Evolutionary conservation across 306 rosid genomes (phyloP).

Genomic region (Fragaria iinumae): DNA sequence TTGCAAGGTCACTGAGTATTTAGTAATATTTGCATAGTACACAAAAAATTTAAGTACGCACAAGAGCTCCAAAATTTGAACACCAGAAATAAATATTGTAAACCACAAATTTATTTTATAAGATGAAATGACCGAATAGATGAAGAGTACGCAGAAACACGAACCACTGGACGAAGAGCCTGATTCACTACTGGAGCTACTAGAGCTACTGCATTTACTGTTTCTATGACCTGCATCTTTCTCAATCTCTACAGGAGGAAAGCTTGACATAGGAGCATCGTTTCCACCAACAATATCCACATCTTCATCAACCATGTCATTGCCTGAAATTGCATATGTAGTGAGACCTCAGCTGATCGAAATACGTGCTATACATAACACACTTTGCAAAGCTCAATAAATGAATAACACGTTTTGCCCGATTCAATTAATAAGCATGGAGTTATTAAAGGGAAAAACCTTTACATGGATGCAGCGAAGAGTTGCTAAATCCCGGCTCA

Average conservation of each 20-base stretch:
- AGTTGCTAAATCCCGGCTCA: constrained; percentile 77
- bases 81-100: constrained; percentile 7
- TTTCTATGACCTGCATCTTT: constrained; percentile 58
- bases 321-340: constrained; percentile 47
- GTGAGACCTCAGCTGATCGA: background rate
- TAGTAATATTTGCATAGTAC: background rate
- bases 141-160: constrained; percentile 41
- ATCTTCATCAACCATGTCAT: constrained; percentile 75
- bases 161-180: constrained; percentile 94
- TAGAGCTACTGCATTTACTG: constrained; percentile 71
- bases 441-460: constrained; percentile 39
- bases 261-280: constrained; percentile 77
- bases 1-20: background rate
- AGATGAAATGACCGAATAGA: background rate
- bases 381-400: background rate
- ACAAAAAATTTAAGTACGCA: background rate
- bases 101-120: background rate
- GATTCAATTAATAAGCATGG: background rate
- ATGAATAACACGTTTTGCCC: background rate
- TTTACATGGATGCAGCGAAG: constrained; percentile 66
- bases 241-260: constrained; percentile 76
- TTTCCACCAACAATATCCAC: constrained; percentile 89
- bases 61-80: constrained; percentile 13
- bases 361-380: background rate
- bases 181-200: constrained; percentile 79